These are phyloP conservation scores for Fusarium goolgardi DNA, from an alignment of 2,329 filamentous ascomycete genomes.

Conservation along the genomic window DNA sequence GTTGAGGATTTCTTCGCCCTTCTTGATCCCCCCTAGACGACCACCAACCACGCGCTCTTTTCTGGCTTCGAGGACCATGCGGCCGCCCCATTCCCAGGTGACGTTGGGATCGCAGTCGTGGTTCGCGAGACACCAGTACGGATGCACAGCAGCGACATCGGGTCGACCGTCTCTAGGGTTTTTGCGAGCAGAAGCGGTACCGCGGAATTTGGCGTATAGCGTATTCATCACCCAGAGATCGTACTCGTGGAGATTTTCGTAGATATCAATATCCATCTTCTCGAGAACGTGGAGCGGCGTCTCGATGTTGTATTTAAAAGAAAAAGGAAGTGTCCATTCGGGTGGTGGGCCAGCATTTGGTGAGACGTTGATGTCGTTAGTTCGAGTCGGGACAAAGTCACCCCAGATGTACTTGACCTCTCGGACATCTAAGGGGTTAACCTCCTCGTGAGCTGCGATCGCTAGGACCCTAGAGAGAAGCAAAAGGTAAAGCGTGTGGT, in stretches of 20 bases:
- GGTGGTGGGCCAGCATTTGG: slow-evolving; percentile 67
- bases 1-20: slow-evolving; percentile 87
- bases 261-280: slow-evolving; percentile 87
- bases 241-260: slow-evolving; percentile 66
- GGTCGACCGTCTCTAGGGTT: slow-evolving; percentile 81
- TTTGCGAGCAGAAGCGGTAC: slow-evolving; percentile 88
- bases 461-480: slow-evolving; percentile 72
- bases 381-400: slow-evolving; percentile 67
- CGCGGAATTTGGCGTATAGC: slow-evolving; percentile 90
- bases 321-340: slow-evolving; percentile 79
- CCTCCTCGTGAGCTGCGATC: slow-evolving; percentile 69
- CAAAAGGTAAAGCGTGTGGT: slow-evolving; percentile 71
- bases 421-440: slow-evolving; percentile 71
- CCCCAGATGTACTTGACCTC: slow-evolving; percentile 78
- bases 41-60: slow-evolving; percentile 66
- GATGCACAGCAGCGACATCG: slow-evolving; percentile 92
- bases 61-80: slow-evolving; percentile 76
- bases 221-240: slow-evolving; percentile 91
- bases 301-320: slow-evolving; percentile 79
- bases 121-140: slow-evolving; percentile 95
- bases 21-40: slow-evolving; percentile 70
- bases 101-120: slow-evolving; percentile 97
- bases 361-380: slow-evolving; percentile 66
- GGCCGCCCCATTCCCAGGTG: slow-evolving; percentile 89
- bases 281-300: slow-evolving; percentile 81